Evolutionary conservation across 495 filamentous ascomycete species (phyloP).

Genomic region (Talaromyces borbonicus): DNA sequence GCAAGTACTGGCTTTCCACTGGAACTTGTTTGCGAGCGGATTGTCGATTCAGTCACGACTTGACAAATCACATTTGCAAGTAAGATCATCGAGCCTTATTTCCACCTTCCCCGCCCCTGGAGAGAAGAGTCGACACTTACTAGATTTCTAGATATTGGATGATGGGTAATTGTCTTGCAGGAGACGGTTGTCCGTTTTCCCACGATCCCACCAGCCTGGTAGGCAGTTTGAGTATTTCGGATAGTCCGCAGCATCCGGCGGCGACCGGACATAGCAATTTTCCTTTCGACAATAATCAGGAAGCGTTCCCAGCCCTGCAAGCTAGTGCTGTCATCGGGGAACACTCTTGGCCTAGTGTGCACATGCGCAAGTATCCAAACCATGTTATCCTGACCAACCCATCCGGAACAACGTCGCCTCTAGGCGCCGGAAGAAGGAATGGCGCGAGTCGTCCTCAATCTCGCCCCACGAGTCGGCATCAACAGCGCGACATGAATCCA

Average conservation of each 20-base stretch:
- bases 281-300: constrained; percentile 65
- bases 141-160: constrained; percentile 70
- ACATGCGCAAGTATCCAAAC: constrained; percentile 32
- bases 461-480: constrained; percentile 77
- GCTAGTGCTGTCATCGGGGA: constrained; percentile 30
- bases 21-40: constrained; percentile 91
- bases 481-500: constrained; percentile 55
- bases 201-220: constrained; percentile 85
- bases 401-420: not conserved
- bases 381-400: constrained; percentile 19
- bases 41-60: constrained; percentile 93
- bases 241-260: constrained; percentile 31
- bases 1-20: constrained; percentile 89
- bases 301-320: constrained; percentile 80
- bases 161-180: constrained; percentile 91
- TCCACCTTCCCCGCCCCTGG: not conserved
- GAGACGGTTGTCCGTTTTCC: constrained; percentile 91
- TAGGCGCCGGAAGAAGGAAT: constrained; percentile 3
- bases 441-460: constrained; percentile 52
- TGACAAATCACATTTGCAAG: constrained; percentile 96
- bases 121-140: not conserved
- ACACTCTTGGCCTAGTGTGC: constrained; percentile 46
- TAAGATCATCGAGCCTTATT: constrained; percentile 38
- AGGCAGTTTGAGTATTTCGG: constrained; percentile 54
- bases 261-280: constrained; percentile 51